Percentiles rank a stretch among this genome's conserved stretches.
phyloP scores from a whole-genome alignment of 305 asterid genomes.

The Coffea humblotiana region DNA sequence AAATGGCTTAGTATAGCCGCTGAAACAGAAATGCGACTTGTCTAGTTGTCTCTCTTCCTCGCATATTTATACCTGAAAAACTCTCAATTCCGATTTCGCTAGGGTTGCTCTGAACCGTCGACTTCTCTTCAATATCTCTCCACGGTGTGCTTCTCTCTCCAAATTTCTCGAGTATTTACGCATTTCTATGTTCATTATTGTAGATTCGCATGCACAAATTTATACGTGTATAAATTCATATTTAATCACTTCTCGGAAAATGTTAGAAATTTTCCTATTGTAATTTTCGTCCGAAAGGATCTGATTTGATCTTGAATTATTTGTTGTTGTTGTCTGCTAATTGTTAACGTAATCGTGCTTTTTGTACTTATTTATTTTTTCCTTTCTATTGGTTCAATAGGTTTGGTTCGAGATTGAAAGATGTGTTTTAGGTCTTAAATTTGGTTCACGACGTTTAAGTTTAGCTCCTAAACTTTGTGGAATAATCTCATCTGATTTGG shows the following conservation, averaged over 20 bases:
- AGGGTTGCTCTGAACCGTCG: slow-evolving; percentile 1
- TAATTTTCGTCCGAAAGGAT: neutral
- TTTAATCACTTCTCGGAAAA: neutral
- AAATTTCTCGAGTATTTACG: neutral
- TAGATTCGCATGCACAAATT: neutral
- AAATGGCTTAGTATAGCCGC: neutral
- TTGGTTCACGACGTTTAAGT: slow-evolving; percentile 15
- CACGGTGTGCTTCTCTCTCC: neutral
- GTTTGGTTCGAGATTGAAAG: slow-evolving; percentile 31
- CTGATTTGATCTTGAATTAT: neutral
- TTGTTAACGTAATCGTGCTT: neutral
- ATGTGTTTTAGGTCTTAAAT: slow-evolving; percentile 30
- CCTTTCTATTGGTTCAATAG: slow-evolving; percentile 21
- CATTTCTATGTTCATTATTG: neutral
- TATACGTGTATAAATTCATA: neutral
- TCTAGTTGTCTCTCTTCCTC: neutral
- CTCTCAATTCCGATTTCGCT: slow-evolving; percentile 1
- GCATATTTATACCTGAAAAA: neutral
- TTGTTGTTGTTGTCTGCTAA: neutral
- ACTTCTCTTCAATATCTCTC: neutral
- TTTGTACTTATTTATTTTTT: neutral
- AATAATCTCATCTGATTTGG: slow-evolving; percentile 20
- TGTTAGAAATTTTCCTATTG: neutral
- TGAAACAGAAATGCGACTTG: neutral
- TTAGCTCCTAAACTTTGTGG: neutral